Conservation (phyloP, 2,329 filamentous ascomycete species). For the Sarocladium kiliense region DNA sequence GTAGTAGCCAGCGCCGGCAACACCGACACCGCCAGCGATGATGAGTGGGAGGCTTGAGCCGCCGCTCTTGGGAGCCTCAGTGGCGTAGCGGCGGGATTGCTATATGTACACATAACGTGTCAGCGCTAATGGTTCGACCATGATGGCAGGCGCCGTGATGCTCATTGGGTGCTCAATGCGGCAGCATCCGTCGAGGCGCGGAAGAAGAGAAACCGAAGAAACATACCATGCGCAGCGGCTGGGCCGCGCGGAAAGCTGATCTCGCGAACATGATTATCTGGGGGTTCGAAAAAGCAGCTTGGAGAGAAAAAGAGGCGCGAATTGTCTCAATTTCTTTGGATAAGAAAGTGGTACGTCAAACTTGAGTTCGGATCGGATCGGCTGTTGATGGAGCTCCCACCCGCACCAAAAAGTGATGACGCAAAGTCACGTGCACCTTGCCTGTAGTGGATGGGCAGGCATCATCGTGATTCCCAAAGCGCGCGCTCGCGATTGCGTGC, state of each 20-base stretch:
- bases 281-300: slow-evolving; percentile 7
- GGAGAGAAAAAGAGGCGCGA: slow-evolving; percentile 11
- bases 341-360: not conserved
- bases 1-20: slow-evolving; percentile 54
- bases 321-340: slow-evolving; percentile 18
- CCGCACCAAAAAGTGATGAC: slow-evolving; percentile 3
- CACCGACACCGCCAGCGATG: slow-evolving; percentile 51
- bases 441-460: no score
- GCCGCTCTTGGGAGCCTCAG: slow-evolving; percentile 46
- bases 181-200: not conserved
- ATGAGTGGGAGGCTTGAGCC: slow-evolving; percentile 57
- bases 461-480: no score
- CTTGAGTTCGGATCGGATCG: not conserved
- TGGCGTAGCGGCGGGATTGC: slow-evolving; percentile 62
- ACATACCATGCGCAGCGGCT: slow-evolving; percentile 61
- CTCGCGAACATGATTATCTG: slow-evolving; percentile 27
- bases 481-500: no score
- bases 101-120: slow-evolving; percentile 24
- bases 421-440: slow-evolving; percentile 9
- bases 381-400: slow-evolving; percentile 2
- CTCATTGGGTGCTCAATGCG: slow-evolving; percentile 8
- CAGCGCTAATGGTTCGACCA: slow-evolving; percentile 11
- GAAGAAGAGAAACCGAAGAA: not conserved
- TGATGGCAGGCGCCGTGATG: slow-evolving; percentile 8
- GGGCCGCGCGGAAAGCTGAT: slow-evolving; percentile 57